These are phyloP conservation scores for Scleromitrula shiraiana DNA, from an alignment of 2,329 filamentous ascomycete genomes.

Conservation along the genomic window DNA sequence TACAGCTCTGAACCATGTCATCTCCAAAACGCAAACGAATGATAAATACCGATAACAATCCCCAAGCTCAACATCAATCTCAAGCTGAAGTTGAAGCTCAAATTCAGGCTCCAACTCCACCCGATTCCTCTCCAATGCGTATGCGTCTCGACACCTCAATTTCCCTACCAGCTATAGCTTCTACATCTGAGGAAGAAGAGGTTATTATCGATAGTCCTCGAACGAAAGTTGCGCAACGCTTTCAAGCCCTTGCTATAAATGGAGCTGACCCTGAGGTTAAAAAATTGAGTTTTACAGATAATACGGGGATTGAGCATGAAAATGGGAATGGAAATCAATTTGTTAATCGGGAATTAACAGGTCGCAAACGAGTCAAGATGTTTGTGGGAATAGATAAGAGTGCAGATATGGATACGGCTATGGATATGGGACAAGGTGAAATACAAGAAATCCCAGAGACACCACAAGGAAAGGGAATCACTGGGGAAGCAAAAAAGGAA, in stretches of 20 bases:
- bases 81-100: too few relatives aligned
- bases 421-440: constrained; percentile 10
- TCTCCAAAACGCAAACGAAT: constrained; percentile 17
- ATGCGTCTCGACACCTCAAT: constrained; percentile 5
- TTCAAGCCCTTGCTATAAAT: constrained; percentile 25
- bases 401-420: constrained; percentile 1
- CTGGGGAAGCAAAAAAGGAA: too few relatives aligned
- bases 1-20: constrained; percentile 3
- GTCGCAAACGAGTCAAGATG: constrained; percentile 22
- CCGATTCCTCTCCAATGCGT: constrained; percentile 6
- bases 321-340: too few relatives aligned
- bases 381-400: too few relatives aligned
- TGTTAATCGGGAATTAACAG: constrained; percentile 15
- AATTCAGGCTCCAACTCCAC: constrained; percentile 4
- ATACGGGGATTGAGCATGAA: background rate
- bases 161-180: constrained; percentile 7
- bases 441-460: constrained; percentile 10
- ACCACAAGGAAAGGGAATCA: constrained; percentile 12
- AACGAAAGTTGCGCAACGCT: constrained; percentile 27
- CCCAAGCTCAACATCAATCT: too few relatives aligned
- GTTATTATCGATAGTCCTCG: constrained; percentile 19
- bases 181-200: too few relatives aligned
- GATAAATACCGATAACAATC: too few relatives aligned
- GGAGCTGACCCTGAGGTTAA: constrained; percentile 12
- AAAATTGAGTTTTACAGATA: constrained; percentile 18